These are phyloP conservation scores for Paecilomyces formosus DNA, from an alignment of 2,329 filamentous ascomycete species.

Conservation along the genomic window DNA sequence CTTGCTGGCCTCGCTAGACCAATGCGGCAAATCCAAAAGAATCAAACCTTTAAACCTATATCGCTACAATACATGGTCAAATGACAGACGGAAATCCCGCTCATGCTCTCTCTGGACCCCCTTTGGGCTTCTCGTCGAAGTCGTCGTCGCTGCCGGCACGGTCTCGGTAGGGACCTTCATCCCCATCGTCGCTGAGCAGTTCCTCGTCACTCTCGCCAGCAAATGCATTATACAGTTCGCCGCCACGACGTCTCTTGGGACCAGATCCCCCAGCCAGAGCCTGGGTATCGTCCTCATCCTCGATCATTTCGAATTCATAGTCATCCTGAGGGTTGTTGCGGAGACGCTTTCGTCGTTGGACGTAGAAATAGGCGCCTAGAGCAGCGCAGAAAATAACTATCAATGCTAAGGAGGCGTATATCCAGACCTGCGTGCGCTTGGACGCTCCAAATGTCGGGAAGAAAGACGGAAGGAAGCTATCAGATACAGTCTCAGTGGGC, in stretches of 20 bases:
- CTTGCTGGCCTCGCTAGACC: background rate
- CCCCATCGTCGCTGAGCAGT: constrained; percentile 41
- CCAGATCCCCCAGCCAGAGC: constrained; percentile 41
- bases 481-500: constrained; percentile 31
- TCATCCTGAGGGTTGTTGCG: constrained; percentile 68
- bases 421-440: constrained; percentile 84
- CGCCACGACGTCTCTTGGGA: constrained; percentile 55
- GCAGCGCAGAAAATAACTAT: constrained; percentile 78
- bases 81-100: constrained; percentile 4
- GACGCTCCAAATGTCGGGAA: constrained; percentile 87
- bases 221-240: constrained; percentile 96
- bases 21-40: background rate
- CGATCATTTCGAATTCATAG: constrained; percentile 91
- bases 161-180: constrained; percentile 28
- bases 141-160: constrained; percentile 7
- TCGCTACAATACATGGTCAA: background rate
- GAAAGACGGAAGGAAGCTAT: constrained; percentile 68
- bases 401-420: constrained; percentile 76
- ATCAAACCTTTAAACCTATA: background rate
- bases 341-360: constrained; percentile 69
- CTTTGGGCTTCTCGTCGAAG: constrained; percentile 6
- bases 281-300: constrained; percentile 61
- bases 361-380: constrained; percentile 72
- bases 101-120: constrained; percentile 8
- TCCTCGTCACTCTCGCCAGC: constrained; percentile 83